Evolutionary conservation across 78 protist species (phyloP).

Genomic region (Planoprotostelium fungivorum): DNA sequence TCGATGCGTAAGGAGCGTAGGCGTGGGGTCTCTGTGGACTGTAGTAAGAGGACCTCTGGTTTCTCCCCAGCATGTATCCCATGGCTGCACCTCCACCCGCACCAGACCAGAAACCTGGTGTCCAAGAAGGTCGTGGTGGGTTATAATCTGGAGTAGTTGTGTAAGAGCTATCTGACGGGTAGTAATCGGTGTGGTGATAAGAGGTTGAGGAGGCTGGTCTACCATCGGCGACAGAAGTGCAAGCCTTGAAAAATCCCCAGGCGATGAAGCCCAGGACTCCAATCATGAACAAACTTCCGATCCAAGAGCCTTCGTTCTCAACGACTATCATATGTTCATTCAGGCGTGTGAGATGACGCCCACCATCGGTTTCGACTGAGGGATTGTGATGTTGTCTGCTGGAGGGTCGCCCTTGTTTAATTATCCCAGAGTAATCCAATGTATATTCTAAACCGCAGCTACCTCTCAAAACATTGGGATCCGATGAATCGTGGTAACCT

Average conservation of each 20-base stretch:
- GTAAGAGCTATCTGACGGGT: background rate
- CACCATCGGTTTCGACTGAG: too few species aligned
- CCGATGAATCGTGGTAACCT: background rate
- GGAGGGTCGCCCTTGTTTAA: background rate
- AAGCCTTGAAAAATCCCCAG: background rate
- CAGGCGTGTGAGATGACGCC: too few species aligned
- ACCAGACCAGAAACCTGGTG: background rate
- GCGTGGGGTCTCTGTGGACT: background rate
- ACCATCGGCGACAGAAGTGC: background rate
- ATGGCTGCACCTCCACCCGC: background rate
- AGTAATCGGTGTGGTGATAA: background rate
- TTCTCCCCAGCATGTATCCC: background rate
- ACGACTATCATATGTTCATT: too few species aligned
- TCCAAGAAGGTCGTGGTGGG: background rate
- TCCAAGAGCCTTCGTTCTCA: background rate
- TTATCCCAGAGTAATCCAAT: background rate
- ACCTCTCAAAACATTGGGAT: background rate
- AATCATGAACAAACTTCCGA: background rate
- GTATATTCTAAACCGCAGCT: background rate
- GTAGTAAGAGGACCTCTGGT: background rate
- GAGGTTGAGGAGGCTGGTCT: background rate
- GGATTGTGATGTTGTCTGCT: background rate
- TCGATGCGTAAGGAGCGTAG: background rate
- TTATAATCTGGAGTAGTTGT: background rate
- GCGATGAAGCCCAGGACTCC: background rate